Evolutionary conservation across 2,329 filamentous ascomycete species (phyloP).

Genomic region (Oidium heveae): DNA sequence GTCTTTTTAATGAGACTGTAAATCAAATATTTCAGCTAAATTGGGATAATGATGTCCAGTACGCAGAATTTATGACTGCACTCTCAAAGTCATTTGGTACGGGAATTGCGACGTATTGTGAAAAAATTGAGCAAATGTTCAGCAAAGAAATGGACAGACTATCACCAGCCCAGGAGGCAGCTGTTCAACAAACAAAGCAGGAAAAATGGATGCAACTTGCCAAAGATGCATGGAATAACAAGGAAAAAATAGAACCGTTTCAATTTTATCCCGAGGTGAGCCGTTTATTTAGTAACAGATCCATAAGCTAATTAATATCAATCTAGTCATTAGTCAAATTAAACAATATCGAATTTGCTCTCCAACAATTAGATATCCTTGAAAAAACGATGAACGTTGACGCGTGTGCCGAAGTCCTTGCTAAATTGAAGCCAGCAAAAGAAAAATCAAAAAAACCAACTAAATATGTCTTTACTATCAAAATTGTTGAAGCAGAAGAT

Average conservation of each 20-base stretch:
- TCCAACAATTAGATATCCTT: slow-evolving; percentile 72
- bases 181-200: slow-evolving; percentile 54
- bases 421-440: slow-evolving; percentile 45
- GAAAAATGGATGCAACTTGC: slow-evolving; percentile 85
- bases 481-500: slow-evolving; percentile 93
- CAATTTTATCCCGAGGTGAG: slow-evolving; percentile 80
- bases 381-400: slow-evolving; percentile 83
- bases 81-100: slow-evolving; percentile 62
- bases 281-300: slow-evolving; percentile 2
- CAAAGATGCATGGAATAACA: slow-evolving; percentile 76
- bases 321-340: slow-evolving; percentile 79
- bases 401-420: slow-evolving; percentile 60
- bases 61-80: slow-evolving; percentile 92
- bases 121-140: slow-evolving; percentile 68
- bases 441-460: slow-evolving; percentile 39
- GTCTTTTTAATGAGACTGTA: slow-evolving; percentile 75
- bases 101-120: slow-evolving; percentile 73
- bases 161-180: slow-evolving; percentile 65
- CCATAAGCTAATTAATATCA: slow-evolving; percentile 11
- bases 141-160: slow-evolving; percentile 78
- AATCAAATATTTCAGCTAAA: slow-evolving; percentile 67
- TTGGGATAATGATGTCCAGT: slow-evolving; percentile 83
- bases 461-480: slow-evolving; percentile 96
- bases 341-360: slow-evolving; percentile 91
- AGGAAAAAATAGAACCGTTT: slow-evolving; percentile 86